phyloP scores from a whole-genome alignment of 2,329 filamentous ascomycete species.

The Colletotrichum brevisporum region DNA sequence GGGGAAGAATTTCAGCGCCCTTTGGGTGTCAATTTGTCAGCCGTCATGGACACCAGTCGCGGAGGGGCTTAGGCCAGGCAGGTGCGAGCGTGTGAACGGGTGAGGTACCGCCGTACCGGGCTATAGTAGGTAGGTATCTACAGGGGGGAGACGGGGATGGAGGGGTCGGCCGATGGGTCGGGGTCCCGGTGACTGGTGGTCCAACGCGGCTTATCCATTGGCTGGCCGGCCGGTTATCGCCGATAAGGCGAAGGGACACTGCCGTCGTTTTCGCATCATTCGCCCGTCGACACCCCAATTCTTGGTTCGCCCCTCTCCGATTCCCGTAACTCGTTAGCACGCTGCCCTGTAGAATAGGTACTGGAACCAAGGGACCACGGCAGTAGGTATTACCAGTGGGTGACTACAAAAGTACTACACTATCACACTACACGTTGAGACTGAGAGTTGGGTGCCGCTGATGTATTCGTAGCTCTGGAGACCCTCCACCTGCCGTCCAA shows the following conservation, averaged over 20 bases:
- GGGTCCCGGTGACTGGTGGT: slow-evolving; percentile 5
- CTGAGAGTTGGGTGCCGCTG: too few species aligned
- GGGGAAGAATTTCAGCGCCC: slow-evolving; percentile 41
- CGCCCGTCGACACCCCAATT: slow-evolving; percentile 20
- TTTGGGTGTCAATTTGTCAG: slow-evolving; percentile 41
- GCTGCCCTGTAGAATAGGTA: background rate
- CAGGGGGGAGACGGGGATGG: slow-evolving; percentile 16
- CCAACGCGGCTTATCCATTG: slow-evolving; percentile 34
- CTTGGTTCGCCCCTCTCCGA: background rate
- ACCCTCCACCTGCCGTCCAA: slow-evolving; percentile 14
- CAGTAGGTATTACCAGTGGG: too few species aligned
- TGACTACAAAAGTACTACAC: too few species aligned
- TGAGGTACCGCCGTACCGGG: background rate
- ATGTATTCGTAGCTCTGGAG: background rate
- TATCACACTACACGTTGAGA: too few species aligned
- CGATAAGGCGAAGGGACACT: slow-evolving; percentile 19
- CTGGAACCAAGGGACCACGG: too few species aligned
- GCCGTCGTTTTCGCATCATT: slow-evolving; percentile 34
- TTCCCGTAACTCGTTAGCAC: background rate
- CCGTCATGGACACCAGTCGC: slow-evolving; percentile 26
- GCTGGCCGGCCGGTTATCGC: background rate
- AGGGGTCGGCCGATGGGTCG: slow-evolving; percentile 34
- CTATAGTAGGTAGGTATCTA: too few species aligned
- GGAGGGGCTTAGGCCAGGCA: slow-evolving; percentile 7
- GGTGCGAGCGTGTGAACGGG: background rate